Evolutionary conservation across 2,329 filamentous ascomycete species (phyloP), one percentile per base, ranked within the genome.

Genomic region (Fusarium compactum): DNA sequence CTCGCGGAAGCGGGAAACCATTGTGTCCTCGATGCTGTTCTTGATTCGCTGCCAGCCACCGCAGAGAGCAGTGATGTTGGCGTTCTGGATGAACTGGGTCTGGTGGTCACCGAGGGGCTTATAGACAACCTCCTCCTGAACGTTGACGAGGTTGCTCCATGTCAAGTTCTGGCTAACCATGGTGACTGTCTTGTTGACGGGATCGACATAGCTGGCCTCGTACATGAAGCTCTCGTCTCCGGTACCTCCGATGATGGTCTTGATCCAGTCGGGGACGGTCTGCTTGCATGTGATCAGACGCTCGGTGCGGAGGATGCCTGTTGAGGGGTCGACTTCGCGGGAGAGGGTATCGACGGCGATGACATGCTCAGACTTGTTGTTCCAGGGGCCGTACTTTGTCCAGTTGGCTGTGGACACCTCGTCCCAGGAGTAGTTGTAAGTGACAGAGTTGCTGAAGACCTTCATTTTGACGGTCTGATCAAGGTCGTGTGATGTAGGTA

Each of bases 331-430:
- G 79, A 90, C 84, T 52, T 74, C 73, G 47, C 96, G 92, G 56
- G 90, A 91, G 76, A 99, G 83, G 16, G 95, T 98, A 84, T 99
- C 96, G 77, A 98, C 96, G 73, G 94, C 95, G 72, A 97, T 90
- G 73, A 99, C 96, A 82, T 99, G 96, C 43, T 94, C 93, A n/a
- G 93, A 95, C 84, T 97, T 96, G 81, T 98, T 92, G 85, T 99
- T 99, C 95, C 96, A 98, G 22, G 95, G 95, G 77, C 94, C 97
- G 84, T 99, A 99, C 82, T 99, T 99, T 75, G 91, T 92, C 96
- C 96, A 99, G 87, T 99, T 99, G 79, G 93, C 94, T 16, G 94
- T 94, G 27, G 94, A 97, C 38, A 99, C 96, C 82, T 98, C 95
- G 78, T 97, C 94, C 96, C 96, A 99, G 47, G 95, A 97, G 86